phyloP scores from a whole-genome alignment of 805 yeast species.

The Sugiyamaella americana region DNA sequence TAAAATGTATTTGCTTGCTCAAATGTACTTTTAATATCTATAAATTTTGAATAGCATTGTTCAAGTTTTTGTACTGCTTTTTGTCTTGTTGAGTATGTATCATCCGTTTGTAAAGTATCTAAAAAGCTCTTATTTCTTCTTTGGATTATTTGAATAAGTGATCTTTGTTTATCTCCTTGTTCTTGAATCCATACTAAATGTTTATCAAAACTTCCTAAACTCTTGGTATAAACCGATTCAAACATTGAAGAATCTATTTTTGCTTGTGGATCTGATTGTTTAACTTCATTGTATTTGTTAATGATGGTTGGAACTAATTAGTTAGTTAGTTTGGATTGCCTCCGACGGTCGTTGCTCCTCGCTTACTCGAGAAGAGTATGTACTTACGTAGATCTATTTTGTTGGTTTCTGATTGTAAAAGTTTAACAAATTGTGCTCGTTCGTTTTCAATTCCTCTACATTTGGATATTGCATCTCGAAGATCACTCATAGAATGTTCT shows the following conservation, averaged over 20 bases:
- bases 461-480: constrained; percentile 21
- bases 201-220: constrained; percentile 39
- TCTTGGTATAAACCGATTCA: constrained; percentile 23
- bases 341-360: too few species aligned
- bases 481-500: constrained; percentile 32
- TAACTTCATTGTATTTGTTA: constrained; percentile 10
- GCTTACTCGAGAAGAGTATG: too few species aligned
- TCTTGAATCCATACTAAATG: constrained; percentile 46
- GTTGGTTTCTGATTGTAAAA: constrained; percentile 11
- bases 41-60: constrained; percentile 43
- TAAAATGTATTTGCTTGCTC: constrained; percentile 70
- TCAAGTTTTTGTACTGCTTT: constrained; percentile 48
- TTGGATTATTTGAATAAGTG: constrained; percentile 37
- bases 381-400: constrained; percentile 8
- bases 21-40: constrained; percentile 53
- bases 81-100: constrained; percentile 37
- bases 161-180: constrained; percentile 36
- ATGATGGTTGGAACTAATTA: constrained; percentile 1
- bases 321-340: not conserved
- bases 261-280: constrained; percentile 13
- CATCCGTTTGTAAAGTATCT: constrained; percentile 22
- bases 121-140: constrained; percentile 21
- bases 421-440: constrained; percentile 21
- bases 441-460: constrained; percentile 20
- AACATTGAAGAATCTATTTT: constrained; percentile 18